Percentiles rank a stretch among this genome's conserved stretches.
Evolutionary conservation across 139 green algal genomes (phyloP).

Genomic region (Microglena sp.): DNA sequence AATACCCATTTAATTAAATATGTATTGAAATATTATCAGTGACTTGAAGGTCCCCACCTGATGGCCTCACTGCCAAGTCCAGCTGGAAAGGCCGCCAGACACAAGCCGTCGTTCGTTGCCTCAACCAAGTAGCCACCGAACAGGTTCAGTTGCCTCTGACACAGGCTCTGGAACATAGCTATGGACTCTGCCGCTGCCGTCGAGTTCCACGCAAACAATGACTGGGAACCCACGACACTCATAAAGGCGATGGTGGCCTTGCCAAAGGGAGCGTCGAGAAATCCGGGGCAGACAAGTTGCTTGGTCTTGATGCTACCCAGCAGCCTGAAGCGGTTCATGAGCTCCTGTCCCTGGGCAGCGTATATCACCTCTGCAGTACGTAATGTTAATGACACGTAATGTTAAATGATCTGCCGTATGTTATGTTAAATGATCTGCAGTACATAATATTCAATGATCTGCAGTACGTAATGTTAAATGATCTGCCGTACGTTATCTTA

Average conservation of each 20-base stretch:
- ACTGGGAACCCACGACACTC: conserved; percentile 32
- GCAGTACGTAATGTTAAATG: neutral
- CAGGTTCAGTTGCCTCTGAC: conserved; percentile 15
- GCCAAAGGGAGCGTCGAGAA: conserved; percentile 25
- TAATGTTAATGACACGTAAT: neutral
- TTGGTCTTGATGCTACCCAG: no score
- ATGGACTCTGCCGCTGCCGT: conserved; percentile 24
- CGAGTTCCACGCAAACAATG: conserved; percentile 28
- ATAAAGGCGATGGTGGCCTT: conserved; percentile 29
- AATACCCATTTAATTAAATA: no score
- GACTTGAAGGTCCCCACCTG: no score
- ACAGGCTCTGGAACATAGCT: conserved; percentile 26
- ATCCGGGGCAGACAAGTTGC: conserved; percentile 1
- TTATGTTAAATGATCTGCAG: neutral
- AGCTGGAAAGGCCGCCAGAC: conserved; percentile 30
- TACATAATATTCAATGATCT: neutral
- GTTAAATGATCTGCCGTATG: neutral
- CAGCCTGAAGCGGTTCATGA: no score
- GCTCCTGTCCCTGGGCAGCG: no score
- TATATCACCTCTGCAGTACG: neutral
- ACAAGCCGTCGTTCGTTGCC: conserved; percentile 34
- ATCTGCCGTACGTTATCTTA: neutral
- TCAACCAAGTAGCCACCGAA: conserved; percentile 28
- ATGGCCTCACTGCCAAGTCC: no score
- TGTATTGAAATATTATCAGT: no score